Evolutionary conservation across 1,284 basidiomycete species (phyloP).

Genomic region (Rhodotorula mucilaginosa): DNA sequence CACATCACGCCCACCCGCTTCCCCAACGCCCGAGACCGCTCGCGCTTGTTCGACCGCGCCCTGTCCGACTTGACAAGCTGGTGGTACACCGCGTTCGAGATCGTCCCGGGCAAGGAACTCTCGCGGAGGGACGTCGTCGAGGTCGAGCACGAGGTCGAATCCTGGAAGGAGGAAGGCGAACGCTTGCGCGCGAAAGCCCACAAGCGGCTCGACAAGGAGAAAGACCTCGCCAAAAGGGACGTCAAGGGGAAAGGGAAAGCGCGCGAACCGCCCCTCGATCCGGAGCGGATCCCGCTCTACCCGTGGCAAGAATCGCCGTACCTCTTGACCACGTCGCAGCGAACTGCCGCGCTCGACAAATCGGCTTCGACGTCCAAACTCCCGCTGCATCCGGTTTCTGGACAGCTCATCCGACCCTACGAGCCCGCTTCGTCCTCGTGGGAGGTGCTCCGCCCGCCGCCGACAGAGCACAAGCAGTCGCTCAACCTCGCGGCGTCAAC

Average conservation of each 20-base stretch:
- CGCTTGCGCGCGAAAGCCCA: background rate
- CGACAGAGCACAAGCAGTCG: background rate
- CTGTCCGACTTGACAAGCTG: constrained; percentile 70
- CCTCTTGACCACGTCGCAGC: constrained; percentile 6
- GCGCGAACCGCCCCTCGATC: background rate
- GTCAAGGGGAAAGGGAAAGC: constrained; percentile 23
- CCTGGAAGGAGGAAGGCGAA: constrained; percentile 23
- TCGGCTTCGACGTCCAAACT: constrained; percentile 4
- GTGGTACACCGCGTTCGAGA: constrained; percentile 70
- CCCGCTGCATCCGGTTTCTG: background rate
- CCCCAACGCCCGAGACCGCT: constrained; percentile 73
- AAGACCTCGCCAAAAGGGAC: background rate
- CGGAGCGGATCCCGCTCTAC: constrained; percentile 1
- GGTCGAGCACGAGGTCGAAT: constrained; percentile 30
- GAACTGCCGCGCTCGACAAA: background rate
- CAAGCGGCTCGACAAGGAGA: background rate
- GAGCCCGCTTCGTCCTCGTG: constrained; percentile 3
- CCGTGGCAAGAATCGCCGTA: constrained; percentile 17
- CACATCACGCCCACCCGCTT: constrained; percentile 77
- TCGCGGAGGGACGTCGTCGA: constrained; percentile 12
- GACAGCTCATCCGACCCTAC: constrained; percentile 10
- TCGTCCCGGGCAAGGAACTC: constrained; percentile 49
- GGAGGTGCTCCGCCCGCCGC: constrained; percentile 13
- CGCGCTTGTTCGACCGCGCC: constrained; percentile 78
- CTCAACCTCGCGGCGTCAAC: constrained; percentile 49